phyloP scores from a whole-genome alignment of 2,329 filamentous ascomycete genomes.

The Stemphylium lycopersici region DNA sequence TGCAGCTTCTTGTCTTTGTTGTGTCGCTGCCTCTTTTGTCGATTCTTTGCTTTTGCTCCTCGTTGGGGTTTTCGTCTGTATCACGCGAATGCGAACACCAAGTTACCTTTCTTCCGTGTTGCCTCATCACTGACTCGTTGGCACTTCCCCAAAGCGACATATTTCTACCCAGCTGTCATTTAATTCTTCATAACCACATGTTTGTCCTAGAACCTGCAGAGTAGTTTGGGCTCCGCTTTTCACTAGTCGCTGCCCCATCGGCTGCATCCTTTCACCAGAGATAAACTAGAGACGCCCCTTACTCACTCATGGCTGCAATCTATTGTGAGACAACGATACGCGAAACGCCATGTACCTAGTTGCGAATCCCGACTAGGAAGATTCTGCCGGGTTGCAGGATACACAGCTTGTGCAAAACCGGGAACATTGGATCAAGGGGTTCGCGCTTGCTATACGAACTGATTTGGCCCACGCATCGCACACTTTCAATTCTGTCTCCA shows the following conservation, averaged over 20 bases:
- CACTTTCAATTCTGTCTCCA: no score
- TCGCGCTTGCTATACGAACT: no score
- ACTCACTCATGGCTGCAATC: background rate
- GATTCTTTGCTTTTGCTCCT: background rate
- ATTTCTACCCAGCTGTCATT: no score
- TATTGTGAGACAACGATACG: background rate
- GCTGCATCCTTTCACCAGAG: background rate
- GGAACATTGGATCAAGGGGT: no score
- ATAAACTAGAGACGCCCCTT: background rate
- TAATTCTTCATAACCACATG: no score
- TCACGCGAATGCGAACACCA: background rate
- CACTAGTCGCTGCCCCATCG: background rate
- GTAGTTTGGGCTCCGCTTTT: background rate
- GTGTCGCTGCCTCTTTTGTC: background rate
- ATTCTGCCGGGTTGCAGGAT: no score
- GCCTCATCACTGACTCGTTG: no score
- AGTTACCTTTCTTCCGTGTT: background rate
- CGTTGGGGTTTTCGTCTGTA: background rate
- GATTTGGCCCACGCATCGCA: no score
- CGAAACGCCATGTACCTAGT: background rate
- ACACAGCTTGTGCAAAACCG: no score
- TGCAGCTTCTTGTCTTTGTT: background rate
- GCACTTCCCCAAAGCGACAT: no score
- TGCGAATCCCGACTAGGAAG: no score
- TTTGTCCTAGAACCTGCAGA: background rate